Evolutionary conservation across 176 grass and related monocot genomes (phyloP), one percentile per base, ranked within the genome.

Genomic region (Paspalum vaginatum): DNA sequence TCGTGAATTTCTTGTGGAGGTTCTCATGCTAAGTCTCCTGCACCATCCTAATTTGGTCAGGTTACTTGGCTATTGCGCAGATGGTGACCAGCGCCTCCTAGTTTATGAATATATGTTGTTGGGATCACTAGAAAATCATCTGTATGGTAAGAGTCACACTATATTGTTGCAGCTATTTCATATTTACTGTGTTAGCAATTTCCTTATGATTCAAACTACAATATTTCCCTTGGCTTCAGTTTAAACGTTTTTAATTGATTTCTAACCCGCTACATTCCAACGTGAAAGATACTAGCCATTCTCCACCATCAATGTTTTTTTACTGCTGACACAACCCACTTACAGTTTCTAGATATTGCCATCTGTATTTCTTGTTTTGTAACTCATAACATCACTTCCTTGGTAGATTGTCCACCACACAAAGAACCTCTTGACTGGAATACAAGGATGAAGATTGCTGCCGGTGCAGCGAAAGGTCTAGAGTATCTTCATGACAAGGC

Each of bases 1-100:
- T 73, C 86, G 95, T 49, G 95, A 98, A 79, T 98, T 98, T 89
- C 89, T 98, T n/a, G 95, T 98, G 81, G 95, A 98, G 84, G 95
- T 98, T 78, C 91, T 98, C 61, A 98, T 98, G 95, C 78, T 98
- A 79, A 98, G 95, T 83, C 90, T 98, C 24, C 77, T 98, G 62
- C 92, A 98, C 56, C 95, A 98, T 75, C 84, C 84, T 68, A 93
- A 98, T 87, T 90, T 98, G 64, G 95, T 98, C 62, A 94, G 89
- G 87, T 86, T 98, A 80, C 95, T 98, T 84, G 95, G 95, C 79
- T 98, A 98, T 70, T 98, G 92, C 39, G 88, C 92, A 58, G 95
- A 95, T 84, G 95, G 95, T 71, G 95, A 98, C 72, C 95, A 98
- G 79, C 88, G 95, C 45, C 92, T 98, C n/a, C 85, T 98, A 41